Evolutionary conservation across 1,284 basidiomycete genomes (phyloP), one percentile per base, ranked within the genome.

Genomic region (Trametes polyzona): DNA sequence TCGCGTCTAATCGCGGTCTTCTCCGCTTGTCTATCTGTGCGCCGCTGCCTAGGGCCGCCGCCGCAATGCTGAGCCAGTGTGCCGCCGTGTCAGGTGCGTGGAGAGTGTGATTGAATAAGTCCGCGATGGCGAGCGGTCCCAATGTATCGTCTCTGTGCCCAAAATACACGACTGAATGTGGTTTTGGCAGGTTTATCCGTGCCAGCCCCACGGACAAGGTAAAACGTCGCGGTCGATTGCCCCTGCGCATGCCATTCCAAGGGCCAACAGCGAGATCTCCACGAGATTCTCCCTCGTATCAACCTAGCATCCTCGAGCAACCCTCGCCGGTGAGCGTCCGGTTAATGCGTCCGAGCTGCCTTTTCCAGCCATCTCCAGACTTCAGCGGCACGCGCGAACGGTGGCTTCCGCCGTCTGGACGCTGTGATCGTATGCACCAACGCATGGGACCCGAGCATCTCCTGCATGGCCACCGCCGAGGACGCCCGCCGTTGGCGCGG

Each of bases 141-240:
- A 51, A 27, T 42, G 41, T 26, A 35, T 41, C 23, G 21, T 16
- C 19, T 17, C 8, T 14, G 2, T 27, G 30, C 49, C 32, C 49
- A 43, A 29, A 43, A 51, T 51, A 26, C 47, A 37, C 37, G 33
- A 47, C 11, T 59, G 53, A 63, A 66, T 62, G 51, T 40, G 36
- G 23, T 12, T 9, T n/a, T 42, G 59, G 59, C 60, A 61, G 62
- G 66, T 70, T 70, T 68, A 61, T 64, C 69, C 69, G 69, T 26
- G 42, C 59, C 63, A 52, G 47, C 50, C 47, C 60, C 54, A 57
- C 51, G 55, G 61, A 42, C 40, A 59, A 65, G 66, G 67, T 63
- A 66, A 65, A 69, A 69, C 61, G 52, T 68, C 67, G 66, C 67
- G 53, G 27, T 6, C 36, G 40, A 61, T 58, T 55, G 37, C 54